Evolutionary conservation across 2,329 filamentous ascomycete species (phyloP), one percentile per base, ranked within the genome.

Genomic region (Lachnellula suecica): DNA sequence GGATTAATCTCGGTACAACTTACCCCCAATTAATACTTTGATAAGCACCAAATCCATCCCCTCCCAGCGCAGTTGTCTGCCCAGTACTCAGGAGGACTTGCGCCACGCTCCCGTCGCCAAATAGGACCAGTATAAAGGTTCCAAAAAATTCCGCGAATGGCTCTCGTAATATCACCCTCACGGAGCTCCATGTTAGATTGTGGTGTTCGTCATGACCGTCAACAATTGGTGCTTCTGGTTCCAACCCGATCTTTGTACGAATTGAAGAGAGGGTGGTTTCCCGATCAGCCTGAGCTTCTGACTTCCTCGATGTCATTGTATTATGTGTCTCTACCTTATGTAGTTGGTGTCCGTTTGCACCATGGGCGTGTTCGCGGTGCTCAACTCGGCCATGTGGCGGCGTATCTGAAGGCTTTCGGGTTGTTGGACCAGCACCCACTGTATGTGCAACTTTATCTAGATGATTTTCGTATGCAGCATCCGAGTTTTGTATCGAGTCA

Each of bases 91-190:
- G 74, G 0, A 83, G 71, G 0, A 88, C 85, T 66, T 89, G 87
- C 3, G 86, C 86, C 19, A 89, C 83, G 49, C 82, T 82, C n/a
- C 84, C 85, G 55, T 89, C 81, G 4, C 86, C 86, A 61, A 89
- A 89, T 37, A 89, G 70, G 53, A 89, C 74, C 56, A 89, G 68
- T 49, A 86, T 77, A 72, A 89, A 84, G 11, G 82, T 85, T 7
- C 84, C 85, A 45, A 85, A 78, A 69, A 88, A 88, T 59, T 89
- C 84, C 1, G 82, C 81, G 58, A 88, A 82, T 1, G 78, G 78
- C 56, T 87, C 83, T 53, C 78, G 75, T 34, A 79, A 71, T 24
- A 69, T 60, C 19, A 73, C 68, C 40, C 84, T 75, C 24, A 83
- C 68, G 35, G 72, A 73, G 44, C 72, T 77, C 85, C 84, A 88